Evolutionary conservation across 495 filamentous ascomycete species (phyloP).

Genomic region (Lophiostoma macrostomum): DNA sequence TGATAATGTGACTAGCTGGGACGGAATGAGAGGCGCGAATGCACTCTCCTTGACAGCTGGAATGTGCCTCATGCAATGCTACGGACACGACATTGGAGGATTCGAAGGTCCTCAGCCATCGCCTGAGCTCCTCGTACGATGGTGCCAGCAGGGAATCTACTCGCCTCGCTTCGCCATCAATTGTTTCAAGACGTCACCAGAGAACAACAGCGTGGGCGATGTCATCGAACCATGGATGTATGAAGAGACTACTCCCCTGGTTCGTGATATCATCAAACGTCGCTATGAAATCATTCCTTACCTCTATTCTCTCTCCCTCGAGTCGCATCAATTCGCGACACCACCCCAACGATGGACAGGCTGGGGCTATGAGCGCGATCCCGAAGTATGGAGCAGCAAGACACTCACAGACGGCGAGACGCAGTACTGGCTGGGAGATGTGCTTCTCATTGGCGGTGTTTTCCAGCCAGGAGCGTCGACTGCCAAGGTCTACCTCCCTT

Average conservation of each 20-base stretch:
- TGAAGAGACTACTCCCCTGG: constrained; percentile 55
- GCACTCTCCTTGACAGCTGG: constrained; percentile 63
- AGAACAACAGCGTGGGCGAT: constrained; percentile 59
- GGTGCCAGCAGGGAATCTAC: constrained; percentile 67
- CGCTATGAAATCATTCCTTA: constrained; percentile 69
- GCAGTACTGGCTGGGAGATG: constrained; percentile 69
- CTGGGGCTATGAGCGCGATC: constrained; percentile 64
- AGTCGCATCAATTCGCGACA: constrained; percentile 54
- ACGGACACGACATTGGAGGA: constrained; percentile 69
- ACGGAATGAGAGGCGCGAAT: constrained; percentile 64
- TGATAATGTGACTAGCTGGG: constrained; percentile 45
- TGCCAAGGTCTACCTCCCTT: constrained; percentile 61
- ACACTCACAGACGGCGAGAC: constrained; percentile 53
- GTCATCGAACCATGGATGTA: constrained; percentile 76
- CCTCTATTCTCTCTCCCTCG: constrained; percentile 60
- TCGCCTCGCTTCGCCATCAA: constrained; percentile 70
- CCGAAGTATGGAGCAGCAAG: constrained; percentile 57
- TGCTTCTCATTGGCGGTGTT: constrained; percentile 62
- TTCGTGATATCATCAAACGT: constrained; percentile 62
- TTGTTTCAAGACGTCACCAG: constrained; percentile 65
- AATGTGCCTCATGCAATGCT: constrained; percentile 62
- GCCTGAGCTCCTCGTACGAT: constrained; percentile 65
- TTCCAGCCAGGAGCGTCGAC: constrained; percentile 55
- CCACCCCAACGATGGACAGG: constrained; percentile 67
- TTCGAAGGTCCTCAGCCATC: constrained; percentile 68